Base-by-base conservation (phyloP, 192 early-diverging fungal species). In the Entomortierella beljakovae region DNA sequence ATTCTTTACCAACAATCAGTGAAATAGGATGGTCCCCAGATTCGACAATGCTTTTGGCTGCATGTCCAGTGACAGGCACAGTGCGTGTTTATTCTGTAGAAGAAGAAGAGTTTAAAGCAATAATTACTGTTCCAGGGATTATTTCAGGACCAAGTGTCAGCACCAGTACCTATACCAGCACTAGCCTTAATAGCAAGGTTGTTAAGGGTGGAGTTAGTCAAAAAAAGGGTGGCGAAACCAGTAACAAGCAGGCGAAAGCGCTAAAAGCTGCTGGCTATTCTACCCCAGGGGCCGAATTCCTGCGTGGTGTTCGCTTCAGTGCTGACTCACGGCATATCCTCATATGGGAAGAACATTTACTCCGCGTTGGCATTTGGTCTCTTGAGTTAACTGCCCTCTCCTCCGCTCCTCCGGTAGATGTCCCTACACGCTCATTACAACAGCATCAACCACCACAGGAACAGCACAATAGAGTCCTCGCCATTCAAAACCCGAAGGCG, bases 1-100 rank as follows among this genome's bases (percentile, higher is more conserved):
- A 79, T 48, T 68, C 58, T 3, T 52, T 71, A 18, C 69, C 59
- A 1, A 59, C 65, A 23, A 71, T 71, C 42, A 84, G 49, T 38
- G 70, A 81, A 16, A 70, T 95, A 9, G 80, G 65, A 9, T 96
- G 92, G 93, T 89, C 91, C 0, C 82, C 87, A 3, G 84, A 92
- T 69, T 92, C 91, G 5, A 59, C 86, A 23, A 79, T 90, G 57
- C 53, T 95, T 23, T 56, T 89, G 5, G 83, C 82, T 15, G 85
- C 86, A 1, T 87, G 84, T 38, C 85, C 83, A 46, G 68, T 77
- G 37, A 63, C 64, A 7, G 84, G 82, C 0, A 61, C 61, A 13
- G 74, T 90, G 13, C 80, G 89, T 38, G 84, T 94, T 6, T 92
- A 77, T 61, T 84, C 83, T 31, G 59, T 95, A 37, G 61, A 68